A percentile compares a stretch with the other conserved stretches of the same genome.
Evolutionary conservation across 805 yeast species (phyloP).

Genomic region (Candida adriatica): DNA sequence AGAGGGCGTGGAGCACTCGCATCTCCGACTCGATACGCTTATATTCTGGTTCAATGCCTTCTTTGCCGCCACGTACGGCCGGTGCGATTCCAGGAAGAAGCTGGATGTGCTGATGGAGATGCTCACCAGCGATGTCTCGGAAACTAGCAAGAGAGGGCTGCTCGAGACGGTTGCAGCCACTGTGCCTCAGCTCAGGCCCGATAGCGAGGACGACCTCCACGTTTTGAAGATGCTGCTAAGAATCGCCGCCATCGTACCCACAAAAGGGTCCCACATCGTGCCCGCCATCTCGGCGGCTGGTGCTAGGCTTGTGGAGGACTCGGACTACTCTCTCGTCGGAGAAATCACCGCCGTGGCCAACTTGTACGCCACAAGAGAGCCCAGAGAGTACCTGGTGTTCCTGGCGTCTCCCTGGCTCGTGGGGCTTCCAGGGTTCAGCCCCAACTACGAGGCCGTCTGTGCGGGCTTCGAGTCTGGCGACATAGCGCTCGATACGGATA

Average conservation of each 20-base stretch:
- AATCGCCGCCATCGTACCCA: slow-evolving; percentile 5
- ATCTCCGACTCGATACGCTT: too few relatives aligned
- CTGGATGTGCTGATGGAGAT: slow-evolving; percentile 4
- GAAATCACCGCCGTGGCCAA: slow-evolving; percentile 9
- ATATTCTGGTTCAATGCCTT: slow-evolving; percentile 26
- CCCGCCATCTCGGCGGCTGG: slow-evolving; percentile 3
- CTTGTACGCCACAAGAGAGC: slow-evolving; percentile 3
- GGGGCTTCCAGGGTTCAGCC: slow-evolving; percentile 2
- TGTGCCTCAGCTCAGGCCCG: slow-evolving; percentile 3
- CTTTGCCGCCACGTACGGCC: slow-evolving; percentile 20
- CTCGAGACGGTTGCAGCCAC: slow-evolving; percentile 6
- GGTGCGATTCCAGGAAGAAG: slow-evolving; percentile 5
- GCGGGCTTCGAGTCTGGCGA: background rate
- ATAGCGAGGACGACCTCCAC: slow-evolving; percentile 1
- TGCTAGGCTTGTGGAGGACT: background rate
- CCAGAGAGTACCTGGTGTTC: slow-evolving; percentile 5
- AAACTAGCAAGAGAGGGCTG: slow-evolving; percentile 3
- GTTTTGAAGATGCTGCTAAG: slow-evolving; percentile 4
- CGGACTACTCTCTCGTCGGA: slow-evolving; percentile 5
- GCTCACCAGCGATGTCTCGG: slow-evolving; percentile 1
- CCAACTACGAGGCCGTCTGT: slow-evolving; percentile 6
- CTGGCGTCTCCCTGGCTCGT: slow-evolving; percentile 5
- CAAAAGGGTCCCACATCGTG: slow-evolving; percentile 4
- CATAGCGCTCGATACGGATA: slow-evolving; percentile 1
- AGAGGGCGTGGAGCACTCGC: background rate